Base-by-base conservation (phyloP, 352 stramenopile genomes). In the Globisporangium ultimum region DNA sequence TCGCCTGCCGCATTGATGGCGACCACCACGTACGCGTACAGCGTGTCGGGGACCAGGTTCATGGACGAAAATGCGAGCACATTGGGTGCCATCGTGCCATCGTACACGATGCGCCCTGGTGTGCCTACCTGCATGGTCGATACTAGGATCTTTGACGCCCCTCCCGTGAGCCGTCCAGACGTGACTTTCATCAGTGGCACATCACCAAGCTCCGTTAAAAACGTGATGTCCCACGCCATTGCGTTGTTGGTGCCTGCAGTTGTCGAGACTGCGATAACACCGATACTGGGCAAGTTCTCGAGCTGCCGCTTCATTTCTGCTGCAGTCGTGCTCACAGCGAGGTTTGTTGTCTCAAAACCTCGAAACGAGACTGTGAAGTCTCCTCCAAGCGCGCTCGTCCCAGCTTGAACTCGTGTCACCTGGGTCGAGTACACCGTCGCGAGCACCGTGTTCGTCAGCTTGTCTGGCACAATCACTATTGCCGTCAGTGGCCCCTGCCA, bases 11-110 rank as follows among this genome's bases (percentile, higher is more conserved):
- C 81, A 58, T 97, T 98, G 14, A 98, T 76, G 14, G 96, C 91
- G 1, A 97, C 71, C 12, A 97, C 88, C 43, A 91, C 88, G 68
- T 97, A 99, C 11, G 95, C 84, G 61, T 99, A 98, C 13, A 92
- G 66, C 17, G 85, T 80, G 66, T 98, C 93, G 1, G 91, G 58
- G 2, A 91, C 81, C n/a, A 98, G 75, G 55, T 95, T 88, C 1
- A 63, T 73, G 13, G 83, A 86, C 12, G 80, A 88, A 55, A 91
- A 96, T 20, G 70, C 71, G 18, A 90, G 68, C 11, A 95, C 68
- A 38, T 96, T 85, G 0, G 94, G 91, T 46, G 76, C 72, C 14
- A 78, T 87, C 7, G 78, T 82, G 22, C 94, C 95, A 60, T 98
- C 93, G 60, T 98, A 98, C 11, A 98, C 69, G 7, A 98, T 63